phyloP scores from a whole-genome alignment of 2,329 filamentous ascomycete genomes.

The Pseudogymnoascus sp. region DNA sequence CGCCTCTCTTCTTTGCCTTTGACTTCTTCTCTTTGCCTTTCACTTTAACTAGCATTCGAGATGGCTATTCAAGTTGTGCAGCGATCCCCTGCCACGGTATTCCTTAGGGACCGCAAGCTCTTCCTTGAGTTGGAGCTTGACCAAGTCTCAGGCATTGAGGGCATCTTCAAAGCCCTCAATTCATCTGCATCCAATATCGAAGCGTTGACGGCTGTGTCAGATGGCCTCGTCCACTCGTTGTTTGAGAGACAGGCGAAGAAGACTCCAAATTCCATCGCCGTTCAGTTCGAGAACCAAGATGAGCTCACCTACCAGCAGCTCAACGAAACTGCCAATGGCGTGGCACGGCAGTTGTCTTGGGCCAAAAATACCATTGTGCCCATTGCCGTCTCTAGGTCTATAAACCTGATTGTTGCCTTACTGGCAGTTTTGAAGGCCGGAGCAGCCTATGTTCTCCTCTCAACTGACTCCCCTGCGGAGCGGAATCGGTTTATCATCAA shows the following conservation, averaged over 20 bases:
- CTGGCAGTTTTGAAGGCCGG: conserved; percentile 7
- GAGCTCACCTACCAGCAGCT: neutral
- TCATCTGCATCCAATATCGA: neutral
- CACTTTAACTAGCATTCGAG: neutral
- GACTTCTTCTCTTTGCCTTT: neutral
- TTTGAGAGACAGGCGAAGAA: neutral
- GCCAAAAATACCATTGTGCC: conserved; percentile 1
- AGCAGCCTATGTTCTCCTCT: conserved; percentile 2
- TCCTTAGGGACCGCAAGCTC: neutral
- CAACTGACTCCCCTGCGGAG: neutral
- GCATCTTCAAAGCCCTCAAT: neutral
- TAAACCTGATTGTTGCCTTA: conserved; percentile 6
- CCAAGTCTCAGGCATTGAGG: neutral
- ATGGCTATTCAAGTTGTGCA: conserved; percentile 4
- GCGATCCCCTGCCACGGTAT: neutral
- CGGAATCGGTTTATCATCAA: neutral
- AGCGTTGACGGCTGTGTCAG: neutral
- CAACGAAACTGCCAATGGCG: neutral
- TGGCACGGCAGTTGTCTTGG: neutral
- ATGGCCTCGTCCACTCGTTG: neutral
- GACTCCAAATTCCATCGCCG: neutral
- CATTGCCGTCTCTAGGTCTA: neutral
- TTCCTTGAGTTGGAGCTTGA: conserved; percentile 3
- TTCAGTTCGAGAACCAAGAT: conserved; percentile 2
- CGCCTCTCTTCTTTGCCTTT: neutral